Conservation (phyloP, 352 stramenopile species). For the Aphanomyces invadans region DNA sequence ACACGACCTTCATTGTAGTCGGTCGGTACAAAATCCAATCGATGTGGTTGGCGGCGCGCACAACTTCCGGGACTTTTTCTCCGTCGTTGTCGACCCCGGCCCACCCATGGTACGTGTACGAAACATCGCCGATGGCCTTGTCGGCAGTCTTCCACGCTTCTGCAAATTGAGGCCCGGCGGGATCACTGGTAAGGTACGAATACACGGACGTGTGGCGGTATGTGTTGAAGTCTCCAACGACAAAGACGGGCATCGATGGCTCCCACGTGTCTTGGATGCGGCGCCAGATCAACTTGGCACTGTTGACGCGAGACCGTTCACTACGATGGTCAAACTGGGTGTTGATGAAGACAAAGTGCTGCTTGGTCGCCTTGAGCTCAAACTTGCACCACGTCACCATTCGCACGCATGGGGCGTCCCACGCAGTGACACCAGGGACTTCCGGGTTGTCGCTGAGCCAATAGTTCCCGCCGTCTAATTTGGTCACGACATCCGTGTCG, state of each 20-base stretch:
- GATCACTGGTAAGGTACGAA: conserved; percentile 65
- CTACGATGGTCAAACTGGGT: conserved; percentile 70
- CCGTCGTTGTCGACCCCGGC: conserved; percentile 75
- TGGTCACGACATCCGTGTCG: conserved; percentile 43
- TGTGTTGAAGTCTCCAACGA: conserved; percentile 82
- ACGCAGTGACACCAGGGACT: conserved; percentile 29
- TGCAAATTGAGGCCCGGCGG: conserved; percentile 46
- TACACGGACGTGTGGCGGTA: conserved; percentile 76
- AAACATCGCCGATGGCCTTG: conserved; percentile 63
- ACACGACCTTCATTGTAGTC: conserved; percentile 54
- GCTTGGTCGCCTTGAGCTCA: conserved; percentile 43
- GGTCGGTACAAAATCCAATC: conserved; percentile 85
- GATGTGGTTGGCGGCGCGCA: conserved; percentile 68
- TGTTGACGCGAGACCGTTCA: conserved; percentile 38
- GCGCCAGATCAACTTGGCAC: conserved; percentile 51
- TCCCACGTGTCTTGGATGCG: conserved; percentile 50
- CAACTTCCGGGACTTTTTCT: conserved; percentile 47
- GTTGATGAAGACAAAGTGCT: conserved; percentile 72
- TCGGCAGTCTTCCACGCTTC: conserved; percentile 68
- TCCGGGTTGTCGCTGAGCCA: conserved; percentile 71
- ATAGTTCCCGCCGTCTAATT: conserved; percentile 56
- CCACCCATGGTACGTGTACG: conserved; percentile 84
- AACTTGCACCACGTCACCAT: conserved; percentile 72
- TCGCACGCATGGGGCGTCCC: conserved; percentile 58
- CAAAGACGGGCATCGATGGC: conserved; percentile 48